Evolutionary conservation across 164 flowering plant genomes (phyloP).

Genomic region (Nelumbo lutea): DNA sequence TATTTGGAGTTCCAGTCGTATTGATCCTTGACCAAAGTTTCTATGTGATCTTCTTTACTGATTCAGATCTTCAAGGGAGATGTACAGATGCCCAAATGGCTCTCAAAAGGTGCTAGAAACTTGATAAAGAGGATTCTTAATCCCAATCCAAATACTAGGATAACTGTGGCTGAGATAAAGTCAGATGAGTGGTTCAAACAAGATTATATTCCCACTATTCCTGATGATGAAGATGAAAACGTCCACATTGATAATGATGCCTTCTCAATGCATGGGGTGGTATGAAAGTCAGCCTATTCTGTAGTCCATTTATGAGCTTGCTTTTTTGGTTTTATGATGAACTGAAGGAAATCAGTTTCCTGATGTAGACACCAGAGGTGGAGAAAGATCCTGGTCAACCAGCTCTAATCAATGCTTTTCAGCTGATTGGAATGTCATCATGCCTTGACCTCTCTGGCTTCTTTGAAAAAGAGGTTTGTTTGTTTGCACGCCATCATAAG

Average conservation of each 20-base stretch:
- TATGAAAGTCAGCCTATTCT: slow-evolving; percentile 6
- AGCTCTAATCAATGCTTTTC: slow-evolving; percentile 77
- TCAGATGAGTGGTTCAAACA: slow-evolving; percentile 76
- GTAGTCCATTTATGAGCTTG: neutral
- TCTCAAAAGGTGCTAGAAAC: slow-evolving; percentile 69
- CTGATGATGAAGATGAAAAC: slow-evolving; percentile 65
- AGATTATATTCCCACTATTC: slow-evolving; percentile 46
- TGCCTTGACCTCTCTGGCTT: slow-evolving; percentile 92
- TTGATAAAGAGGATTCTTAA: slow-evolving; percentile 76
- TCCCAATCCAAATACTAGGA: slow-evolving; percentile 78
- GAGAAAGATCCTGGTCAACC: slow-evolving; percentile 45
- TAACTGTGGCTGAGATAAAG: slow-evolving; percentile 65
- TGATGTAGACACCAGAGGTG: slow-evolving; percentile 38
- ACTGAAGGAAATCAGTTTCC: slow-evolving; percentile 5
- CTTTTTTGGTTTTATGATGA: neutral
- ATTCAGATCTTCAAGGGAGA: slow-evolving; percentile 80
- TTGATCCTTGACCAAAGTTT: too few relatives aligned
- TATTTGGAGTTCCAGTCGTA: neutral
- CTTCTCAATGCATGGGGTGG: slow-evolving; percentile 48
- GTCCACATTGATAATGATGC: slow-evolving; percentile 46
- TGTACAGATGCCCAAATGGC: slow-evolving; percentile 70
- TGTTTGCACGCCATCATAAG: too few relatives aligned
- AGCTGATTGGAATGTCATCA: slow-evolving; percentile 96
- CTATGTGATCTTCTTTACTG: neutral
- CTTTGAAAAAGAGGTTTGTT: slow-evolving; percentile 85